Evolutionary conservation across 2,329 filamentous ascomycete genomes (phyloP).

Genomic region (Albophoma yamanashiensis): DNA sequence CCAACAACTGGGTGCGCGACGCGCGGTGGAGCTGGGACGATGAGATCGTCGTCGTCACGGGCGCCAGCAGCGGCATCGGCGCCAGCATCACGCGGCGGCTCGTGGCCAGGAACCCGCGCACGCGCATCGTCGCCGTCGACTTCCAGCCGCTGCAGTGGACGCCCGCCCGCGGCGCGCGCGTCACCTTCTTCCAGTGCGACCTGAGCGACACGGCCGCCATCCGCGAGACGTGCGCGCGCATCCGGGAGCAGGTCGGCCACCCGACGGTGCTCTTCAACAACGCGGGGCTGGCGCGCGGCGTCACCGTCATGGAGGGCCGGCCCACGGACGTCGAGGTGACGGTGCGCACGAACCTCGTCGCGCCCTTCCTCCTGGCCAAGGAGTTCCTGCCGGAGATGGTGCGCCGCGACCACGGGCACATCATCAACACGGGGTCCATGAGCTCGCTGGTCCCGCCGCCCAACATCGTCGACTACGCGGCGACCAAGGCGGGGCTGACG

Average conservation of each 20-base stretch:
- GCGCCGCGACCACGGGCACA: constrained; percentile 47
- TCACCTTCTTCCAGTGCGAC: neutral
- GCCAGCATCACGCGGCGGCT: neutral
- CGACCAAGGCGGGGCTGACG: constrained; percentile 33
- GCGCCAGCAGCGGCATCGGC: neutral
- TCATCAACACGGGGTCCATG: constrained; percentile 50
- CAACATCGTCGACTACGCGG: constrained; percentile 48
- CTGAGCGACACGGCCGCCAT: neutral
- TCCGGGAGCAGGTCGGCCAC: neutral
- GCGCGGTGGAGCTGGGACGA: neutral
- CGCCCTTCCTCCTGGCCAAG: constrained; percentile 46
- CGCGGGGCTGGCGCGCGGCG: neutral
- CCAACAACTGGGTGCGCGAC: neutral
- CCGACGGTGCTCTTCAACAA: neutral
- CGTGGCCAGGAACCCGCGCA: neutral
- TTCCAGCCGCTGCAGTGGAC: neutral
- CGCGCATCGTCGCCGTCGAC: neutral
- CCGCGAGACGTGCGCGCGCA: neutral
- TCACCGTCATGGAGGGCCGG: constrained; percentile 14
- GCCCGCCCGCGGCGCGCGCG: neutral
- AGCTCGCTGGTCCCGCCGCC: constrained; percentile 43
- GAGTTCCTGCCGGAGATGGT: constrained; percentile 53
- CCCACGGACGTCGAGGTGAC: neutral
- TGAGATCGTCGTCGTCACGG: neutral
- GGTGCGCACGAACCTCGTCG: constrained; percentile 37